phyloP scores from a whole-genome alignment of 257 asterid species.

The Hygrophila difformis region DNA sequence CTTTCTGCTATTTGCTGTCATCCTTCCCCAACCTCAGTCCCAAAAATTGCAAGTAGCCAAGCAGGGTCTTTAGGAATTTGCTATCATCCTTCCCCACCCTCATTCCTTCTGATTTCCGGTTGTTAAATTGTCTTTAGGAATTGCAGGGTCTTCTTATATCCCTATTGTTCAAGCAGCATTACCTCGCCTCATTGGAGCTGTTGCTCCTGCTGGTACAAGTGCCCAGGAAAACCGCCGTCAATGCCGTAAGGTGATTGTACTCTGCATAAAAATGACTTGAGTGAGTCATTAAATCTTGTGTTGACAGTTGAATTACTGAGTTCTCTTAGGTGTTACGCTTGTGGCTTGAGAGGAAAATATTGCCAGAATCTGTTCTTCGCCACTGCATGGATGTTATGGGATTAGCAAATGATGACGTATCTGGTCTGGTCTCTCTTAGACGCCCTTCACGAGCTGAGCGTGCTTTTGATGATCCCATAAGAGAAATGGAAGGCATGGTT shows the following conservation, averaged over 20 bases:
- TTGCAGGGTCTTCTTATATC: constrained; percentile 87
- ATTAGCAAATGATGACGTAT: constrained; percentile 42
- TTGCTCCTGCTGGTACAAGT: constrained; percentile 81
- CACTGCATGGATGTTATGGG: constrained; percentile 65
- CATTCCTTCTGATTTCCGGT: constrained; percentile 15
- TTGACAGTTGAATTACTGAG: constrained; percentile 19
- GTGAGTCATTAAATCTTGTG: constrained; percentile 12
- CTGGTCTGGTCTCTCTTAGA: constrained; percentile 61
- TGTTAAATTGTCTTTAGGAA: constrained; percentile 42
- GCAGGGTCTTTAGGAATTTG: background rate
- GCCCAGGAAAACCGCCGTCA: constrained; percentile 96
- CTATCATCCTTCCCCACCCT: background rate
- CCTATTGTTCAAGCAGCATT: constrained; percentile 85
- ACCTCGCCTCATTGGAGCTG: constrained; percentile 81
- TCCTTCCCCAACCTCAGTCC: too few relatives aligned
- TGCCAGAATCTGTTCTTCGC: constrained; percentile 79
- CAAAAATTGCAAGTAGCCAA: too few relatives aligned
- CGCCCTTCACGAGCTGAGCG: constrained; percentile 94
- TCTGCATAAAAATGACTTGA: too few relatives aligned
- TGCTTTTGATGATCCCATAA: constrained; percentile 87
- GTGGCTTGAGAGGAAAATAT: constrained; percentile 95
- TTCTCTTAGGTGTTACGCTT: constrained; percentile 67
- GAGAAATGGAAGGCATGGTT: constrained; percentile 97
- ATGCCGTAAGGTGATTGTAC: constrained; percentile 68
- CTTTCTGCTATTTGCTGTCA: too few relatives aligned